phyloP scores from a whole-genome alignment of 1,284 basidiomycete genomes.

The Ustilago curta region DNA sequence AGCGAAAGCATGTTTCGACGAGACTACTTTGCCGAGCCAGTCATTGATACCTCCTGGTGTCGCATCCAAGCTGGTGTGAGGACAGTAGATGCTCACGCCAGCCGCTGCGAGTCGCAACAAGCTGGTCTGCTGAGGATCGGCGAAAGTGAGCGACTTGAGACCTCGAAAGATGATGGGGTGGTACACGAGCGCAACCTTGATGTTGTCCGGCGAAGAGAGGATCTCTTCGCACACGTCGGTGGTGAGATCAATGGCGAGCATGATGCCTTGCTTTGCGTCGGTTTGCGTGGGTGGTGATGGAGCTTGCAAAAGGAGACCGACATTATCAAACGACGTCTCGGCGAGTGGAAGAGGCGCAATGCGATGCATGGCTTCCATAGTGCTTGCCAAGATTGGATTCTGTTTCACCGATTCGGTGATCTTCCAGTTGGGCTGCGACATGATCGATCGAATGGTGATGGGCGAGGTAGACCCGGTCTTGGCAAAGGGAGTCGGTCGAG shows the following conservation, averaged over 20 bases:
- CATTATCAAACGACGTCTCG: conserved; percentile 65
- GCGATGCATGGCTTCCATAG: conserved; percentile 42
- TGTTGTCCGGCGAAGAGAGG: conserved; percentile 42
- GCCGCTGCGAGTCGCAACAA: conserved; percentile 82
- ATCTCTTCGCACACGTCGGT: conserved; percentile 63
- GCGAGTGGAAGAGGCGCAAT: conserved; percentile 62
- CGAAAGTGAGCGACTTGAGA: conserved; percentile 81
- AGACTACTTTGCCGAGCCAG: conserved; percentile 61
- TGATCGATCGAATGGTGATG: conserved; percentile 11
- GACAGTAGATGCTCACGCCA: conserved; percentile 86
- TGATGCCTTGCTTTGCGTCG: conserved; percentile 45
- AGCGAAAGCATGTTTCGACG: conserved; percentile 21
- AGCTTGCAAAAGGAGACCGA: conserved; percentile 61
- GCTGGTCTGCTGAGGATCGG: conserved; percentile 82
- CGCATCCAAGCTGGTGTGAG: conserved; percentile 86
- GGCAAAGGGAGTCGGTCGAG: background rate
- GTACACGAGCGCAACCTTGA: conserved; percentile 80
- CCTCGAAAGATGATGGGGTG: conserved; percentile 81
- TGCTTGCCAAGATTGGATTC: conserved; percentile 29
- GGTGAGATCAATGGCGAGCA: conserved; percentile 66
- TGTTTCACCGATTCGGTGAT: conserved; percentile 43
- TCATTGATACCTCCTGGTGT: conserved; percentile 84
- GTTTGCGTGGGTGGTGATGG: conserved; percentile 5
- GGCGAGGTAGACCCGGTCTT: background rate
- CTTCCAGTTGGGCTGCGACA: conserved; percentile 48